phyloP scores from a whole-genome alignment of 1,284 basidiomycete genomes.

The Psilocybe mexicana region DNA sequence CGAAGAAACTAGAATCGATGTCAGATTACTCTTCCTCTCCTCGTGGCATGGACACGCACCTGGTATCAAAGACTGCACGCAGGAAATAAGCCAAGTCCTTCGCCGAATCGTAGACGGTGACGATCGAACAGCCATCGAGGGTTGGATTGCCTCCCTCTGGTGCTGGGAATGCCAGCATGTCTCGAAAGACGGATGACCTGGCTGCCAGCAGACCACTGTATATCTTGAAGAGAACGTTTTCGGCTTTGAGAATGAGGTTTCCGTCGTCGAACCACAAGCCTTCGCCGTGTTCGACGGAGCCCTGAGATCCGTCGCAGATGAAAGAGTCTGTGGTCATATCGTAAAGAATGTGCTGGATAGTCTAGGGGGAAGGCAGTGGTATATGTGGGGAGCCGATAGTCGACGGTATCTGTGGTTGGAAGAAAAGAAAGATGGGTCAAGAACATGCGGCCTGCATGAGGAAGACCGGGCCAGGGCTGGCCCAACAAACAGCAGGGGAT shows the following conservation, averaged over 20 bases:
- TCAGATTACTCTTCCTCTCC: too few relatives aligned
- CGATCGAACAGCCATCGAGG: constrained; percentile 34
- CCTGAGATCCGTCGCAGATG: neutral
- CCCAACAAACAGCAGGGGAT: neutral
- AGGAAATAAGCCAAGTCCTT: constrained; percentile 36
- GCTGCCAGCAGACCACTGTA: constrained; percentile 36
- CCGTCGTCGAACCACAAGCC: constrained; percentile 41
- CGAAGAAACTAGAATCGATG: constrained; percentile 30
- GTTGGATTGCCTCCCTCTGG: constrained; percentile 28
- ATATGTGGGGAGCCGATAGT: neutral
- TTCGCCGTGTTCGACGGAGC: constrained; percentile 10
- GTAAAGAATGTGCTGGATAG: neutral
- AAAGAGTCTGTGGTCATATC: neutral
- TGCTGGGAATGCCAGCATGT: constrained; percentile 38
- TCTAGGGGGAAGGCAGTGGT: neutral
- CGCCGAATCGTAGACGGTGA: constrained; percentile 36
- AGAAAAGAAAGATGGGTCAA: neutral
- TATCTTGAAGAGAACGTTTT: constrained; percentile 35
- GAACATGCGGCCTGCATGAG: constrained; percentile 4
- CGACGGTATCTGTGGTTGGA: neutral
- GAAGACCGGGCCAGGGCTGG: neutral
- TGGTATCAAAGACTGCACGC: constrained; percentile 38
- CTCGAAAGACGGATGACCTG: constrained; percentile 37
- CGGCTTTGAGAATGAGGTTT: constrained; percentile 38
- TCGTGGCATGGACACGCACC: constrained; percentile 28